Evolutionary conservation across 2,329 filamentous ascomycete species (phyloP).

Genomic region (Fusarium fujikuroi): DNA sequence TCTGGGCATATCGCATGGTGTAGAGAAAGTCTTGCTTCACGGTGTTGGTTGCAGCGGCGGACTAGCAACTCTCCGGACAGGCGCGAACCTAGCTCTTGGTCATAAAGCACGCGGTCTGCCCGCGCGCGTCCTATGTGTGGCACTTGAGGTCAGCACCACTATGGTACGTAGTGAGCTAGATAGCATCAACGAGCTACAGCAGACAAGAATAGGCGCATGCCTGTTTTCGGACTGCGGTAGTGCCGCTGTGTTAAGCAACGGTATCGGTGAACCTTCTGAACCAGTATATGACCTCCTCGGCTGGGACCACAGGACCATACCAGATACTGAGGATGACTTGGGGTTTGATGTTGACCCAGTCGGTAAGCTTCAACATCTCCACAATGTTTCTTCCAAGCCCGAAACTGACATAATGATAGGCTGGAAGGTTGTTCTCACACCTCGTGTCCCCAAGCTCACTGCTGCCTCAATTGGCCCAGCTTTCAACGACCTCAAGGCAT

Average conservation of each 20-base stretch:
- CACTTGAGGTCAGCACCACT: constrained; percentile 70
- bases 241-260: constrained; percentile 72
- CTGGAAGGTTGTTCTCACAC: constrained; percentile 74
- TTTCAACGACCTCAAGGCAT: constrained; percentile 65
- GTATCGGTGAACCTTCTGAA: constrained; percentile 59
- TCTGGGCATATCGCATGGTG: constrained; percentile 65
- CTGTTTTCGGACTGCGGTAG: constrained; percentile 79
- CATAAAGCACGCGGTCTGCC: constrained; percentile 67
- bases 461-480: constrained; percentile 61
- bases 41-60: constrained; percentile 75
- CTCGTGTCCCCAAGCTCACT: constrained; percentile 68
- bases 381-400: background rate
- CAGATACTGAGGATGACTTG: constrained; percentile 70
- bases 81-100: constrained; percentile 73
- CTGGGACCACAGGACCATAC: constrained; percentile 72
- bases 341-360: constrained; percentile 73
- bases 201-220: constrained; percentile 72
- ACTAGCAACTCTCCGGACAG: constrained; percentile 69
- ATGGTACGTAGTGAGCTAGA: constrained; percentile 73
- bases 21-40: constrained; percentile 73
- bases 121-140: constrained; percentile 72
- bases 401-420: constrained; percentile 49
- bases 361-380: constrained; percentile 53
- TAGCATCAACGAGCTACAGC: constrained; percentile 66
- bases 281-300: constrained; percentile 70